Evolutionary conservation across 106 monocot species (phyloP).

Genomic region (Dendrobium catenatum): DNA sequence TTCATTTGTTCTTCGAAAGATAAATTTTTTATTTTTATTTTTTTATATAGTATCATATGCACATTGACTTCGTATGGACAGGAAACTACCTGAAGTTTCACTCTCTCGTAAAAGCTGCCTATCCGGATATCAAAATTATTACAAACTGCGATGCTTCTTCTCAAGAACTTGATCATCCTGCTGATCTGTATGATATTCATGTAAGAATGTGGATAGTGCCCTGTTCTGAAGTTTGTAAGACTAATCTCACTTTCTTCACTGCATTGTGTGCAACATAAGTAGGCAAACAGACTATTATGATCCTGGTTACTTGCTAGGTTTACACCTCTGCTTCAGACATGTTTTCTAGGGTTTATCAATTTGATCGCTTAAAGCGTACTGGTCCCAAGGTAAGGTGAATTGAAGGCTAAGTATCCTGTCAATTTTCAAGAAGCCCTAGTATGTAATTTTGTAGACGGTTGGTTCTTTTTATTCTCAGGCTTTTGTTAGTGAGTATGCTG

Average conservation of each 20-base stretch:
- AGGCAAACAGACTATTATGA: background rate
- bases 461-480: conserved; percentile 28
- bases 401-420: too few relatives aligned
- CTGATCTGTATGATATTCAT: conserved; percentile 73
- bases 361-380: conserved; percentile 56
- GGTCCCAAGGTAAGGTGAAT: conserved; percentile 56
- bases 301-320: conserved; percentile 30
- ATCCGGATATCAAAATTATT: conserved; percentile 77
- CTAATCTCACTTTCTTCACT: background rate
- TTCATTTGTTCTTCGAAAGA: background rate
- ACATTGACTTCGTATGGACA: conserved; percentile 10
- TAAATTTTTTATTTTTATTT: background rate
- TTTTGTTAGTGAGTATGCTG: conserved; percentile 93
- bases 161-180: conserved; percentile 59
- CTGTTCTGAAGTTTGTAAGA: background rate
- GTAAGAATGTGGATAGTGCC: conserved; percentile 28
- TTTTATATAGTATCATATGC: background rate
- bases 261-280: background rate
- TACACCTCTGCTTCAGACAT: conserved; percentile 63
- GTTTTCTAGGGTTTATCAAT: conserved; percentile 65
- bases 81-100: conserved; percentile 89
- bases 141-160: conserved; percentile 90
- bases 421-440: background rate
- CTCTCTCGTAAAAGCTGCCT: conserved; percentile 59
- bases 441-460: background rate